Percentiles rank a stretch among this genome's conserved stretches.
phyloP scores from a whole-genome alignment of 1,139 yeast genomes.

The Williopsis jadinii region DNA sequence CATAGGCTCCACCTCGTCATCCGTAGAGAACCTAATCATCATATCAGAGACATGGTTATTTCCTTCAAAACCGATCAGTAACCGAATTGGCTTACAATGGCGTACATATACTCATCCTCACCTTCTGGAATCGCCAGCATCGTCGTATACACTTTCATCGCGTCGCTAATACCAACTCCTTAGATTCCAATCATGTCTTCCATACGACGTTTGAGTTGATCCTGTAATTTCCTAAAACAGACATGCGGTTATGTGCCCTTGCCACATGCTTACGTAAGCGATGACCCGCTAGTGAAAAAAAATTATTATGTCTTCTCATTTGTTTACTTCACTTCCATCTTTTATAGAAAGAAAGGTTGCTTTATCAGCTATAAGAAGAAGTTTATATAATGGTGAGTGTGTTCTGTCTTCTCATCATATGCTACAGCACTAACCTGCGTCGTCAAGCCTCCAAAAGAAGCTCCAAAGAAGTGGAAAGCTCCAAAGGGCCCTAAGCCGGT shows the following conservation, averaged over 20 bases:
- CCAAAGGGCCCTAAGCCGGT: slow-evolving; percentile 93
- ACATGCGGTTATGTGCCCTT: not conserved
- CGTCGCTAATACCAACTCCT: no score
- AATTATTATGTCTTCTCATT: not conserved
- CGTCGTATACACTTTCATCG: not conserved
- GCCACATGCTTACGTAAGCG: not conserved
- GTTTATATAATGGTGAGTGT: slow-evolving; percentile 1
- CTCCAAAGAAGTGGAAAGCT: slow-evolving; percentile 51
- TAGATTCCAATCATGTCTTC: no score
- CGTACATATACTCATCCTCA: not conserved
- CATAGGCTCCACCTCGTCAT: not conserved
- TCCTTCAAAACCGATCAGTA: not conserved
- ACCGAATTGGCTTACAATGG: not conserved
- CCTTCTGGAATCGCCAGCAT: slow-evolving; percentile 2
- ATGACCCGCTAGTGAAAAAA: no score
- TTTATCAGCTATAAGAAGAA: no score
- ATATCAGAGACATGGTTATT: slow-evolving; percentile 4
- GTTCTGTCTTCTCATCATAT: not conserved
- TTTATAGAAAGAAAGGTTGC: not conserved
- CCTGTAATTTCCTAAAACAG: no score
- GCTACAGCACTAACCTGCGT: not conserved
- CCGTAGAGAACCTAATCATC: slow-evolving; percentile 1
- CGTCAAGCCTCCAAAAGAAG: slow-evolving; percentile 36
- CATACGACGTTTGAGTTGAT: no score
- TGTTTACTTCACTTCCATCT: not conserved